These are phyloP conservation scores for Citeromyces nyonsensis DNA, from an alignment of 805 yeast species.

Conservation along the genomic window DNA sequence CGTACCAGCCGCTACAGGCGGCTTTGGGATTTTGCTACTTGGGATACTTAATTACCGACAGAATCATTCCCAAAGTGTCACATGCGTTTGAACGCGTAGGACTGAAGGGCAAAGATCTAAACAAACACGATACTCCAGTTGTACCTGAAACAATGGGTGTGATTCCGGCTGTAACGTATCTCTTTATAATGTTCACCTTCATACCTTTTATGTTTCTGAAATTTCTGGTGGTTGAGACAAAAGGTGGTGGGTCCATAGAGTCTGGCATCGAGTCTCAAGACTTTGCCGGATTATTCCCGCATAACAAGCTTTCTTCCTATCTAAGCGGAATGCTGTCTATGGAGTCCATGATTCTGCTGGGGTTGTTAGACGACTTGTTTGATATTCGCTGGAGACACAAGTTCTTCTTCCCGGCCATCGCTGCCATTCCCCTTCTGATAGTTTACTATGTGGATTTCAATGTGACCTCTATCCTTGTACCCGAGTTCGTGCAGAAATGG, in stretches of 20 bases:
- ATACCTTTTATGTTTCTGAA: slow-evolving; percentile 82
- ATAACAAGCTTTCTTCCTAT: slow-evolving; percentile 70
- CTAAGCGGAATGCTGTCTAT: slow-evolving; percentile 74
- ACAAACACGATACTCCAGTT: slow-evolving; percentile 58
- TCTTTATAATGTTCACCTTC: slow-evolving; percentile 68
- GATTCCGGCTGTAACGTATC: slow-evolving; percentile 66
- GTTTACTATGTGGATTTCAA: slow-evolving; percentile 93
- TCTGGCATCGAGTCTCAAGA: slow-evolving; percentile 10
- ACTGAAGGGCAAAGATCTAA: slow-evolving; percentile 70
- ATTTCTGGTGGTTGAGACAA: slow-evolving; percentile 31
- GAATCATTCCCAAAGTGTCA: slow-evolving; percentile 55
- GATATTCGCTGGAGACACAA: slow-evolving; percentile 97
- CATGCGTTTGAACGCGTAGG: slow-evolving; percentile 63
- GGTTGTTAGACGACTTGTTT: slow-evolving; percentile 87
- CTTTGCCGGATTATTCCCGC: slow-evolving; percentile 39
- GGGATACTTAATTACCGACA: slow-evolving; percentile 46
- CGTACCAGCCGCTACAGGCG: slow-evolving; percentile 31
- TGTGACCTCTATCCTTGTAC: slow-evolving; percentile 75
- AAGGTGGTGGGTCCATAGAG: slow-evolving; percentile 45
- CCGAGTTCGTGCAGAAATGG: slow-evolving; percentile 38
- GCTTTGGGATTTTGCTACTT: slow-evolving; percentile 52
- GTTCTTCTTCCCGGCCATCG: slow-evolving; percentile 88
- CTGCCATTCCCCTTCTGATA: slow-evolving; percentile 78
- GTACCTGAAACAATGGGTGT: slow-evolving; percentile 92
- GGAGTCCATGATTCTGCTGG: slow-evolving; percentile 72